A percentile compares a stretch with the other conserved stretches of the same genome.
Conservation (phyloP, 192 early-diverging fungal species). For the Coemansia guatemalensis region DNA sequence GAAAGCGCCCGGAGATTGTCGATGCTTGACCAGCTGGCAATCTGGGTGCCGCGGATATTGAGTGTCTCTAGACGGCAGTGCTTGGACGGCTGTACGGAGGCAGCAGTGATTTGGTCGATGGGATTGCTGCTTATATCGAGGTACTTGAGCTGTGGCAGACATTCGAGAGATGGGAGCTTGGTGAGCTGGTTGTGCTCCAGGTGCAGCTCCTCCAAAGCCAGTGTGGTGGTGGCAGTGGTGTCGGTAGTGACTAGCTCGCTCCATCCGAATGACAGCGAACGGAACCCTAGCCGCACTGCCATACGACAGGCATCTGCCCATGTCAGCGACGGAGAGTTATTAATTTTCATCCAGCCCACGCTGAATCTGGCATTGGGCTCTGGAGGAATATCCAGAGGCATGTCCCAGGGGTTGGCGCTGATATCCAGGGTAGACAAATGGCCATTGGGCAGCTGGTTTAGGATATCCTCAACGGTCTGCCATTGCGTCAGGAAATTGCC, state of each 20-base stretch:
- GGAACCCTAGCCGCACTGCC: background rate
- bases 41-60: slow-evolving; percentile 21
- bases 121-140: slow-evolving; percentile 37
- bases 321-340: slow-evolving; percentile 14
- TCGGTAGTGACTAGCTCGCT: background rate
- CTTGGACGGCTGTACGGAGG: background rate
- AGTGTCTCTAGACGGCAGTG: slow-evolving; percentile 7
- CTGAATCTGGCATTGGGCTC: background rate
- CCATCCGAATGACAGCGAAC: slow-evolving; percentile 32
- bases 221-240: background rate
- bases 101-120: background rate
- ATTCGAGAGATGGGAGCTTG: background rate
- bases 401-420: slow-evolving; percentile 29
- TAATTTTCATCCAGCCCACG: slow-evolving; percentile 21
- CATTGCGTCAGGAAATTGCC: slow-evolving; percentile 32
- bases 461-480: slow-evolving; percentile 12
- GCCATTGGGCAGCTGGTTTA: slow-evolving; percentile 3
- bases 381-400: background rate
- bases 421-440: slow-evolving; percentile 15
- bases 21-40: slow-evolving; percentile 6
- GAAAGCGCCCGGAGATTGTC: background rate
- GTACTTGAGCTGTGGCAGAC: background rate
- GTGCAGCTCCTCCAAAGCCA: background rate
- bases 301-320: slow-evolving; percentile 13
- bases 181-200: background rate